Base-by-base conservation (phyloP, 805 yeast genomes). In the Teunomyces kruisii region DNA sequence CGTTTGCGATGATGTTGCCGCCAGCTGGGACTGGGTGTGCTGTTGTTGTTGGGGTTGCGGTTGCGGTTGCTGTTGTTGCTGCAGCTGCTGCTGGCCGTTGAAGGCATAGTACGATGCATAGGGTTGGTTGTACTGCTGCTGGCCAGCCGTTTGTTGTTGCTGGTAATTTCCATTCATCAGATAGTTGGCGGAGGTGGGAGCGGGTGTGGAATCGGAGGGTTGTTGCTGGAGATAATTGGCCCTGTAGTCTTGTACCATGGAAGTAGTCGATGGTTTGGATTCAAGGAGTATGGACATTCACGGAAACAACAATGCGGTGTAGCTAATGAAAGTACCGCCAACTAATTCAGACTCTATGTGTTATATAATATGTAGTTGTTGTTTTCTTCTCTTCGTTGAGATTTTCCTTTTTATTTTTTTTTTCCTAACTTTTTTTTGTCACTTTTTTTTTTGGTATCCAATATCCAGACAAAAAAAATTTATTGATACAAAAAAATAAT, bases 61-160 rank as follows among this genome's bases (percentile, higher is more conserved):
- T 24, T 43, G 55, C 19, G 30, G 50, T 27, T 40, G 53, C 16
- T 32, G 49, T 24, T 48, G 45, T 9, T 49, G 47, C 27, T 42
- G 51, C 27, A 32, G 45, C 22, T 54, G 55, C 24, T 22, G 46
- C 36, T 44, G 47, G 15, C 39, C 26, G 32, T 46, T 46, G 35
- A 40, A 26, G 43, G 44, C 41, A 38, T 50, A 50, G 43, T 47
- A 50, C 40, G 48, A 41, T 5, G 40, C 47, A 39, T 50, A 47
- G 13, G 50, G 50, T 38, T 47, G 53, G 46, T 40, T 42, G 26
- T 17, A 19, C 16, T 33, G 38, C 13, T 17, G 26, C 41, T 26
- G 28, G 5, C 40, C 43, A 31, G 37, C 40, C 42, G 40, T 42
- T 16, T 33, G 39, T 28, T 19, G 24, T 43, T 47, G 50, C 36